A percentile compares a stretch with the other conserved stretches of the same genome.
These are phyloP conservation scores for Pythium scleroteichum DNA, from an alignment of 352 stramenopile genomes.

Conservation along the genomic window DNA sequence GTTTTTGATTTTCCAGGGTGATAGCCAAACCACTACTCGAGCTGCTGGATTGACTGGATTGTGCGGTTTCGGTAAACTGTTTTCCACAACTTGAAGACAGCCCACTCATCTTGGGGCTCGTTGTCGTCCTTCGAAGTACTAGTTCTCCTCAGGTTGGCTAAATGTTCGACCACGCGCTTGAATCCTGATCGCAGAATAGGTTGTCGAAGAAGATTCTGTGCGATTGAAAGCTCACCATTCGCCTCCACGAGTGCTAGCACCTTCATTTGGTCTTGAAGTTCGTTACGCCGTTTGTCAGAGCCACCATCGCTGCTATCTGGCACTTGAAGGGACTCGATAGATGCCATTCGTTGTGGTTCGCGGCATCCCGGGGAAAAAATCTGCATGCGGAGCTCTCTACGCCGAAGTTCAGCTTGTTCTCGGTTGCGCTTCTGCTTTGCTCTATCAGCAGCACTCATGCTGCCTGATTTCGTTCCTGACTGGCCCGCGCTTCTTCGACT, in stretches of 20 bases:
- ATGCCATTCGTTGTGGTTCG: background rate
- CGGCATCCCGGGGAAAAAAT: constrained; percentile 37
- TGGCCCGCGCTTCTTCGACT: constrained; percentile 13
- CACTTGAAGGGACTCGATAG: background rate
- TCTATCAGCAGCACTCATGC: constrained; percentile 20
- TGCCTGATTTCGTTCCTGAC: background rate
- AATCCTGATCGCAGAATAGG: constrained; percentile 24
- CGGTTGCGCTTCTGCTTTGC: constrained; percentile 34
- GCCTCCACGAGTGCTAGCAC: constrained; percentile 55
- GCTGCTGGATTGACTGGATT: constrained; percentile 34
- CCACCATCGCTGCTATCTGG: background rate
- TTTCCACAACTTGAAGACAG: constrained; percentile 58
- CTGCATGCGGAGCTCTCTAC: constrained; percentile 43
- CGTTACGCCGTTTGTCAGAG: background rate
- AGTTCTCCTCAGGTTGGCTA: constrained; percentile 26
- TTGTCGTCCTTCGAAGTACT: background rate
- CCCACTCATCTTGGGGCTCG: constrained; percentile 35
- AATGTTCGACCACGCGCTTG: constrained; percentile 42
- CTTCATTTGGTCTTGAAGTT: constrained; percentile 25
- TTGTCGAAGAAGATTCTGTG: constrained; percentile 39
- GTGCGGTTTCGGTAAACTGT: constrained; percentile 54
- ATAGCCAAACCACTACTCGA: constrained; percentile 43
- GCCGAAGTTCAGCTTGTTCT: constrained; percentile 32
- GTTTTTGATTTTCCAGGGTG: constrained; percentile 54
- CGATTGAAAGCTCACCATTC: constrained; percentile 45